phyloP scores from a whole-genome alignment of 352 stramenopile genomes.

The Phytophthora sojae region DNA sequence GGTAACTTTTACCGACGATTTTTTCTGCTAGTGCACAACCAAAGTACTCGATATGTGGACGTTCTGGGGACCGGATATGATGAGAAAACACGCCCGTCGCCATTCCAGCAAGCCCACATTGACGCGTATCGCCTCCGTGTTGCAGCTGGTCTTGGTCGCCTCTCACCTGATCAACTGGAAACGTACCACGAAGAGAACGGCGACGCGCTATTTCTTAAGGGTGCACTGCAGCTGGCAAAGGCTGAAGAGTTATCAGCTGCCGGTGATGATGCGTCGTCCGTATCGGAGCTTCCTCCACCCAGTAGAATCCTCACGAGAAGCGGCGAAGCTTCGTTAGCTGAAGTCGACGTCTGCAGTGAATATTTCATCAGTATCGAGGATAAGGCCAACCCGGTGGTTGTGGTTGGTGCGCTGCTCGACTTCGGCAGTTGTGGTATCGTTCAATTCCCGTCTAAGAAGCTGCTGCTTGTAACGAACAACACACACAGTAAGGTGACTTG shows the following conservation, averaged over 20 bases:
- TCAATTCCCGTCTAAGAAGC: slow-evolving; percentile 71
- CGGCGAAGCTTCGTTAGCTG: slow-evolving; percentile 78
- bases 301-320: slow-evolving; percentile 81
- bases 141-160: slow-evolving; percentile 59
- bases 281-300: slow-evolving; percentile 21
- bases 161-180: slow-evolving; percentile 88
- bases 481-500: slow-evolving; percentile 90
- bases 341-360: slow-evolving; percentile 82
- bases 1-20: slow-evolving; percentile 94
- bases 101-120: slow-evolving; percentile 93
- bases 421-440: slow-evolving; percentile 80
- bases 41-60: slow-evolving; percentile 88
- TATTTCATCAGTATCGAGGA: slow-evolving; percentile 85
- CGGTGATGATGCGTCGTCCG: slow-evolving; percentile 8
- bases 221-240: slow-evolving; percentile 46
- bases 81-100: slow-evolving; percentile 88
- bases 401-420: slow-evolving; percentile 61
- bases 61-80: slow-evolving; percentile 91
- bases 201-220: slow-evolving; percentile 70
- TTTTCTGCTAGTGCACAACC: slow-evolving; percentile 88
- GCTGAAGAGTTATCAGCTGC: slow-evolving; percentile 16
- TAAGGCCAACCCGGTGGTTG: slow-evolving; percentile 59
- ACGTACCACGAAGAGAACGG: slow-evolving; percentile 76
- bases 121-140: slow-evolving; percentile 77
- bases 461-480: slow-evolving; percentile 85